A percentile compares a stretch with the other conserved stretches of the same genome.
phyloP scores from a whole-genome alignment of 2,329 filamentous ascomycete genomes.

The Neocucurbitaria cava region DNA sequence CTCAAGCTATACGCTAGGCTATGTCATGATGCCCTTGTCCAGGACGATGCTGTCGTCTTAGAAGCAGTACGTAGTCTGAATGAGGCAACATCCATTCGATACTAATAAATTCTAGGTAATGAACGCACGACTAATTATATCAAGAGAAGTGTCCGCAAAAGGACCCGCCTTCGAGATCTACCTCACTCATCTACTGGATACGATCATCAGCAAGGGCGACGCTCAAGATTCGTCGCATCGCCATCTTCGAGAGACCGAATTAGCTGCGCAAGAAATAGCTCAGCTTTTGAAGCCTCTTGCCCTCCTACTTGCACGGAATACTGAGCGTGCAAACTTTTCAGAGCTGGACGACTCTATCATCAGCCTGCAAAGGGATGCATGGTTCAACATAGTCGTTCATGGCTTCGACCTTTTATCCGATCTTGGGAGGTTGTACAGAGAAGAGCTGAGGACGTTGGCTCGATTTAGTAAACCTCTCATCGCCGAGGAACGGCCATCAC shows the following conservation, averaged over 20 bases:
- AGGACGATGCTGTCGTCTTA: slow-evolving; percentile 71
- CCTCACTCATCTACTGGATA: slow-evolving; percentile 81
- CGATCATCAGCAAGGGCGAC: slow-evolving; percentile 89
- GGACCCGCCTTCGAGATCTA: slow-evolving; percentile 85
- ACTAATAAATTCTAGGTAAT: slow-evolving; percentile 62
- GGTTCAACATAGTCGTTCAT: slow-evolving; percentile 98
- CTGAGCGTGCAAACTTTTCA: slow-evolving; percentile 65
- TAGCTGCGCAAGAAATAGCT: slow-evolving; percentile 85
- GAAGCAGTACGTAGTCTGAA: slow-evolving; percentile 67
- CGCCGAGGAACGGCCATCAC: slow-evolving; percentile 84
- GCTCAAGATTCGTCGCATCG: slow-evolving; percentile 74
- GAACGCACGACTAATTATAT: slow-evolving; percentile 81
- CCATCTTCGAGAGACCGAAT: slow-evolving; percentile 78
- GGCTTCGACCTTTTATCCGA: slow-evolving; percentile 81
- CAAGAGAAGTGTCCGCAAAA: slow-evolving; percentile 69
- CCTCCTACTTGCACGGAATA: slow-evolving; percentile 71
- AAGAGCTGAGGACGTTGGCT: slow-evolving; percentile 83
- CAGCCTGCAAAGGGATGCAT: slow-evolving; percentile 83
- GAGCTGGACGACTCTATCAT: slow-evolving; percentile 60
- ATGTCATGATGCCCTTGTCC: slow-evolving; percentile 73
- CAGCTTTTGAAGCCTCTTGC: slow-evolving; percentile 89
- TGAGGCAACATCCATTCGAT: not conserved
- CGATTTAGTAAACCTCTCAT: slow-evolving; percentile 87
- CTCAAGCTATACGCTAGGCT: slow-evolving; percentile 83
- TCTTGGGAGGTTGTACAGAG: slow-evolving; percentile 73